phyloP scores from a whole-genome alignment of 352 stramenopile genomes.

The Blastocystis sp. region DNA sequence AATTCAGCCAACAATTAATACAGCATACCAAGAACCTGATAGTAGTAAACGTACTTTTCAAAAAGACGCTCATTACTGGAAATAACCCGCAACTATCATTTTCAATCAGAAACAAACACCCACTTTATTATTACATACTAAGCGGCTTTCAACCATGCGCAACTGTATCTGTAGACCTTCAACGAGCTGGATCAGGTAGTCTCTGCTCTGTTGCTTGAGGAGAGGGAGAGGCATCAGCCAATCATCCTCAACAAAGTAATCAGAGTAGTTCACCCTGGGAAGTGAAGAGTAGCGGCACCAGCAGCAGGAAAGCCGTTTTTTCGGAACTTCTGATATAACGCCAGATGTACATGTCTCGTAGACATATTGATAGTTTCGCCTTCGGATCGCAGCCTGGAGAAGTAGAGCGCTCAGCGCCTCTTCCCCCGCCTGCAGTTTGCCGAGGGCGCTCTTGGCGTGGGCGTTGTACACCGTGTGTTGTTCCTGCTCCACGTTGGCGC shows the following conservation, averaged over 20 bases:
- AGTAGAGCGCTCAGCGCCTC: not conserved
- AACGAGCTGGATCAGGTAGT: not conserved
- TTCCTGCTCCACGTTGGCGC: not conserved
- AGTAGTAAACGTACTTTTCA: constrained; percentile 26
- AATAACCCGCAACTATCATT: not conserved
- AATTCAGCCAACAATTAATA: not conserved
- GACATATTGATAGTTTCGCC: not conserved
- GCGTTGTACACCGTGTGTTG: not conserved
- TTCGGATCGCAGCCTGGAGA: not conserved
- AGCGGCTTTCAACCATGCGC: not conserved
- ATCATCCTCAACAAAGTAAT: constrained; percentile 2
- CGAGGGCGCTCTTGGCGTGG: not conserved
- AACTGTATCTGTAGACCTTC: constrained; percentile 27
- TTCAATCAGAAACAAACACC: not conserved
- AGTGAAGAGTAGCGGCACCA: not conserved
- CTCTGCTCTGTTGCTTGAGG: not conserved
- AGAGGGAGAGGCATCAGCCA: not conserved
- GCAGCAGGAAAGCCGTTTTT: not conserved
- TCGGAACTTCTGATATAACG: not conserved
- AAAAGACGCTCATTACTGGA: not conserved
- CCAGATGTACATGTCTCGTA: not conserved
- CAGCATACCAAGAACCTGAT: not conserved
- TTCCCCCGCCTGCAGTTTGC: not conserved
- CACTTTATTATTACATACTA: constrained; percentile 9
- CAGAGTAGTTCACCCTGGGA: not conserved